A percentile compares a stretch with the other conserved stretches of the same genome.
These are phyloP conservation scores for Moringa oleifera DNA, from an alignment of 345 rosid species.

Conservation along the genomic window DNA sequence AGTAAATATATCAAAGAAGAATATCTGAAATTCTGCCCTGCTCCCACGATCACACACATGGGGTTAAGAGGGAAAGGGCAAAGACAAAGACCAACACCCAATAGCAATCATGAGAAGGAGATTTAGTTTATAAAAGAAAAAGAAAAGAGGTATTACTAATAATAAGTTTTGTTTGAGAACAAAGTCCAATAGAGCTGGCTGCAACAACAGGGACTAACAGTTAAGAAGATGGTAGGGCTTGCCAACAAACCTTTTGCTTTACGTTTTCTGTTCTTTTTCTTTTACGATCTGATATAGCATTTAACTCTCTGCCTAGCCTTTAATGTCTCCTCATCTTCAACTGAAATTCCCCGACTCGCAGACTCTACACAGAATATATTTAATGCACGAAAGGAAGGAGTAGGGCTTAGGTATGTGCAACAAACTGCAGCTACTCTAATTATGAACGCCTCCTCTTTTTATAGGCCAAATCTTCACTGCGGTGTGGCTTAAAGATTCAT, in stretches of 20 bases:
- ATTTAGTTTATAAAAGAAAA: not conserved
- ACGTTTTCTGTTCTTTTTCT: slow-evolving; percentile 11
- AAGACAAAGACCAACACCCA: not conserved
- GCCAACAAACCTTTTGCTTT: slow-evolving; percentile 20
- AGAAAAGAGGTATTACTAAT: too few relatives aligned
- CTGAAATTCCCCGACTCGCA: slow-evolving; percentile 13
- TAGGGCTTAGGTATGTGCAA: not conserved
- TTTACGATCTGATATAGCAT: slow-evolving; percentile 5
- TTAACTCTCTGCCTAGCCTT: slow-evolving; percentile 4
- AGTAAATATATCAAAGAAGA: slow-evolving; percentile 5
- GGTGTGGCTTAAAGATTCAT: slow-evolving; percentile 14
- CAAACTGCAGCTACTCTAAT: not conserved
- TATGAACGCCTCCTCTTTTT: not conserved
- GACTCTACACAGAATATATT: slow-evolving; percentile 13
- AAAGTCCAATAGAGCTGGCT: not conserved
- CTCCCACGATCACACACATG: not conserved
- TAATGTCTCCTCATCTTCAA: slow-evolving; percentile 9
- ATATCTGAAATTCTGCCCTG: slow-evolving; percentile 5
- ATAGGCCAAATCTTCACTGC: slow-evolving; percentile 13
- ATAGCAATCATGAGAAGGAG: not conserved
- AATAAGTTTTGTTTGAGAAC: not conserved
- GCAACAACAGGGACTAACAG: slow-evolving; percentile 2
- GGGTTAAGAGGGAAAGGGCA: slow-evolving; percentile 8
- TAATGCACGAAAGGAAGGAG: not conserved
- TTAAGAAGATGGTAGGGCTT: not conserved